Evolutionary conservation across 2,329 filamentous ascomycete genomes (phyloP).

Genomic region (Hypoxylon rubiginosum): DNA sequence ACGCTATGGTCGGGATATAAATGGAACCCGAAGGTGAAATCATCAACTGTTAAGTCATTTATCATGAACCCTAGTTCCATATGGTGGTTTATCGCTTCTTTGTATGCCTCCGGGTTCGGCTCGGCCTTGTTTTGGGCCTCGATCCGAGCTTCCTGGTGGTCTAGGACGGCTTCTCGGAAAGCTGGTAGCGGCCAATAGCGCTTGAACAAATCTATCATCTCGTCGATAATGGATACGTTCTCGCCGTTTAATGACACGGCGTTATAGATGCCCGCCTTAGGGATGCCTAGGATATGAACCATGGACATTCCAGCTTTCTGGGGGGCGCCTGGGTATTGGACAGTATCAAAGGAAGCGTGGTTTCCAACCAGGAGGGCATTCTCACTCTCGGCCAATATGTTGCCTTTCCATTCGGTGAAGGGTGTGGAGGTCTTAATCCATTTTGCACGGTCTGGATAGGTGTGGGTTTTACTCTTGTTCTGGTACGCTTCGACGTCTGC

Average conservation of each 20-base stretch:
- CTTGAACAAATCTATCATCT: constrained; percentile 38
- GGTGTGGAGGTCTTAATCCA: constrained; percentile 33
- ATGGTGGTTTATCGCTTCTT: constrained; percentile 13
- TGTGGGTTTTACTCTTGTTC: constrained; percentile 7
- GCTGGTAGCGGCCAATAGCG: constrained; percentile 11
- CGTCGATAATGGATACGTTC: constrained; percentile 35
- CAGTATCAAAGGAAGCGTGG: constrained; percentile 38
- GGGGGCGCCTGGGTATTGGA: constrained; percentile 31
- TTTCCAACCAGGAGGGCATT: constrained; percentile 39
- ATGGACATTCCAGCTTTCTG: constrained; percentile 43
- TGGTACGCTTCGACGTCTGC: constrained; percentile 37
- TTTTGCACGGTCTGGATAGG: constrained; percentile 11
- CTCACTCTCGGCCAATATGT: constrained; percentile 11
- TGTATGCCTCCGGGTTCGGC: constrained; percentile 2
- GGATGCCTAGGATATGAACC: constrained; percentile 44
- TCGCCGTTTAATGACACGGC: constrained; percentile 34
- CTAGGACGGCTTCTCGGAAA: constrained; percentile 20
- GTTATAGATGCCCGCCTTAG: constrained; percentile 42
- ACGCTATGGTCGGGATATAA: constrained; percentile 42
- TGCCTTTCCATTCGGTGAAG: constrained; percentile 29
- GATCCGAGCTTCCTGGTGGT: constrained; percentile 33
- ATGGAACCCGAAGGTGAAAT: constrained; percentile 45
- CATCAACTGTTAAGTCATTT: constrained; percentile 16
- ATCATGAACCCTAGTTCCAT: constrained; percentile 20
- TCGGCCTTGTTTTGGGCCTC: not conserved